Evolutionary conservation across 1,139 yeast genomes (phyloP).

Genomic region (Saccharomycopsis hybrid): DNA sequence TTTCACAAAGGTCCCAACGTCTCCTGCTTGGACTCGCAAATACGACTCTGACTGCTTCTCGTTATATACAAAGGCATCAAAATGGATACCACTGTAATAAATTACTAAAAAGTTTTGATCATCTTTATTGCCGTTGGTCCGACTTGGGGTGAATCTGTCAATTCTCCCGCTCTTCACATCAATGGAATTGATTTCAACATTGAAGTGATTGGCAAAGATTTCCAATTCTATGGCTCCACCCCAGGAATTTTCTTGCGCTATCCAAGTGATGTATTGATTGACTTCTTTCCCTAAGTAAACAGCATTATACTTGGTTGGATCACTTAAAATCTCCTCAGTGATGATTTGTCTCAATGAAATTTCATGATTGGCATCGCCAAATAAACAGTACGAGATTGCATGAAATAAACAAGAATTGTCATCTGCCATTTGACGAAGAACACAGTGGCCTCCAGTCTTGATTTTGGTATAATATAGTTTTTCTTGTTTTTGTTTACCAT

Average conservation of each 20-base stretch:
- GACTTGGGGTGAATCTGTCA: slow-evolving; percentile 46
- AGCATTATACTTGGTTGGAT: slow-evolving; percentile 46
- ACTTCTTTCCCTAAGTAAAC: slow-evolving; percentile 53
- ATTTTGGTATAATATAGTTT: slow-evolving; percentile 2
- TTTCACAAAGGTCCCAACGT: slow-evolving; percentile 1
- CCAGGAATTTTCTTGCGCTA: slow-evolving; percentile 57
- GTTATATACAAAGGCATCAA: slow-evolving; percentile 40
- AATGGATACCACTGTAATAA: slow-evolving; percentile 70
- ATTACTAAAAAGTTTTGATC: slow-evolving; percentile 41
- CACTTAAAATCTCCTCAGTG: slow-evolving; percentile 37
- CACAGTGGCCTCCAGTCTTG: slow-evolving; percentile 20
- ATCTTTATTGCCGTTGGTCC: slow-evolving; percentile 13
- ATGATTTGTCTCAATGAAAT: slow-evolving; percentile 43
- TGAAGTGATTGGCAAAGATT: slow-evolving; percentile 50
- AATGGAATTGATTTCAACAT: slow-evolving; percentile 50
- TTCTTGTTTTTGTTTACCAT: slow-evolving; percentile 4
- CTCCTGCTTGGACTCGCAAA: background rate
- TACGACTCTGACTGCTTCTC: background rate
- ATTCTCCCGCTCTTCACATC: slow-evolving; percentile 62
- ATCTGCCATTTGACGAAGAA: slow-evolving; percentile 61
- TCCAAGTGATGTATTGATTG: slow-evolving; percentile 56
- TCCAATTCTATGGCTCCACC: slow-evolving; percentile 83
- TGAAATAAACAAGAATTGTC: slow-evolving; percentile 79
- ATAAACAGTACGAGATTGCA: slow-evolving; percentile 52
- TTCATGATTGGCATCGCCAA: slow-evolving; percentile 35